These are phyloP conservation scores for Leccinellum albellum DNA, from an alignment of 768 basidiomycete species.

Conservation along the genomic window DNA sequence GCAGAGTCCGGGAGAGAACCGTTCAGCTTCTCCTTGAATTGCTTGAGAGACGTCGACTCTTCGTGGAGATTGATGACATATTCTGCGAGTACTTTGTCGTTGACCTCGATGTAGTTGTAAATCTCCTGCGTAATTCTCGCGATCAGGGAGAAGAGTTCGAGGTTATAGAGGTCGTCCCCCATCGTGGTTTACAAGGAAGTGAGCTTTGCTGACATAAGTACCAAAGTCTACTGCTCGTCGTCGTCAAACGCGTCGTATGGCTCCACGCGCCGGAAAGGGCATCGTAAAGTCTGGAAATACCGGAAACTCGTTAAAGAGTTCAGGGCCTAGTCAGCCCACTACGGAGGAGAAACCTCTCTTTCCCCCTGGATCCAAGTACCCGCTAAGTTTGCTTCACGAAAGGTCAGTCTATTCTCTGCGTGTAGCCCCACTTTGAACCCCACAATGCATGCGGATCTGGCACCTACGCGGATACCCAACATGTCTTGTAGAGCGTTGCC, in stretches of 20 bases:
- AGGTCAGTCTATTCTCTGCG: slow-evolving; percentile 39
- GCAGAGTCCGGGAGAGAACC: slow-evolving; percentile 87
- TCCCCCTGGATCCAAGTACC: slow-evolving; percentile 82
- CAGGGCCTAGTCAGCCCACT: slow-evolving; percentile 14
- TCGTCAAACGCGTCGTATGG: slow-evolving; percentile 35
- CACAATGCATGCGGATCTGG: background rate
- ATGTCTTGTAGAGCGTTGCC: background rate
- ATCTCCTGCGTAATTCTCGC: slow-evolving; percentile 92
- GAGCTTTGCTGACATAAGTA: slow-evolving; percentile 17
- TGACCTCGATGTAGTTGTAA: slow-evolving; percentile 77
- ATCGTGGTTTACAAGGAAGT: slow-evolving; percentile 33
- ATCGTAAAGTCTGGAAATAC: slow-evolving; percentile 88
- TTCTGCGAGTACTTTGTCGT: slow-evolving; percentile 93
- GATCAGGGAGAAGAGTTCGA: slow-evolving; percentile 89
- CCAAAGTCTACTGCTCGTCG: background rate
- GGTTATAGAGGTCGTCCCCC: slow-evolving; percentile 83
- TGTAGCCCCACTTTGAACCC: slow-evolving; percentile 1
- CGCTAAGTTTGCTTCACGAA: slow-evolving; percentile 75
- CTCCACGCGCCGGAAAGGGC: slow-evolving; percentile 53
- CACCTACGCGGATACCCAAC: background rate
- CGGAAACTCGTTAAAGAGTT: slow-evolving; percentile 74
- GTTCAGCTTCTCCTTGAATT: slow-evolving; percentile 78
- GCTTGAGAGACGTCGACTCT: slow-evolving; percentile 67
- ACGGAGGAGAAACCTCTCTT: slow-evolving; percentile 60
- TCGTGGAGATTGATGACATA: slow-evolving; percentile 91